phyloP scores from a whole-genome alignment of 345 rosid species.

The Odontarrhena argentea region DNA sequence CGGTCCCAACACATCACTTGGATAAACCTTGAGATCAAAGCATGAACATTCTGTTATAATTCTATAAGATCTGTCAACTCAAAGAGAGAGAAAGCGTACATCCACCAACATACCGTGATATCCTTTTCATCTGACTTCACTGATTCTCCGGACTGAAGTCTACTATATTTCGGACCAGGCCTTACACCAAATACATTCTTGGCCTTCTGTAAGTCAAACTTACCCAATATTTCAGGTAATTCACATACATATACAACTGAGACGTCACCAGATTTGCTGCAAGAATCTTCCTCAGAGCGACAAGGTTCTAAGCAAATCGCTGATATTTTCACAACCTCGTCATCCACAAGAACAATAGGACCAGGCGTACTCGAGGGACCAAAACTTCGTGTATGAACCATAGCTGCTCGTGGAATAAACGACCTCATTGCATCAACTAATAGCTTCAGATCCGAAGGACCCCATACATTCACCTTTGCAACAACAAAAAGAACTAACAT shows the following conservation, averaged over 20 bases:
- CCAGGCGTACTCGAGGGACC: constrained; percentile 56
- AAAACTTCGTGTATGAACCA: constrained; percentile 88
- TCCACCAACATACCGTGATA: constrained; percentile 59
- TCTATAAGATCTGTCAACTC: background rate
- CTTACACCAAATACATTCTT: constrained; percentile 66
- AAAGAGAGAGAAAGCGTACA: background rate
- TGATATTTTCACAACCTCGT: constrained; percentile 85
- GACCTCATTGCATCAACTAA: constrained; percentile 92
- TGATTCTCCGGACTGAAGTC: constrained; percentile 78
- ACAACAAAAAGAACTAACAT: background rate
- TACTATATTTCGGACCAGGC: constrained; percentile 81
- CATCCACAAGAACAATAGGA: constrained; percentile 65
- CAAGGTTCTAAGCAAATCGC: constrained; percentile 62
- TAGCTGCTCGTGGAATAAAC: constrained; percentile 92
- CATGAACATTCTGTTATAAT: background rate
- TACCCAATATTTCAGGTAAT: constrained; percentile 82
- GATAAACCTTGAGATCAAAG: constrained; percentile 60
- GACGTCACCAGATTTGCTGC: constrained; percentile 64
- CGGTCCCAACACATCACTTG: constrained; percentile 96
- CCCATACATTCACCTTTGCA: constrained; percentile 89
- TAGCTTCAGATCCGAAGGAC: constrained; percentile 90
- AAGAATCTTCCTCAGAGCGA: constrained; percentile 42
- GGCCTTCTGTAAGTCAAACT: constrained; percentile 79
- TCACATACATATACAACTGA: constrained; percentile 90
- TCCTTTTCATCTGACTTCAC: constrained; percentile 72